These are phyloP conservation scores for Fusarium pilosicola DNA, from an alignment of 2,329 filamentous ascomycete genomes.

Conservation along the genomic window DNA sequence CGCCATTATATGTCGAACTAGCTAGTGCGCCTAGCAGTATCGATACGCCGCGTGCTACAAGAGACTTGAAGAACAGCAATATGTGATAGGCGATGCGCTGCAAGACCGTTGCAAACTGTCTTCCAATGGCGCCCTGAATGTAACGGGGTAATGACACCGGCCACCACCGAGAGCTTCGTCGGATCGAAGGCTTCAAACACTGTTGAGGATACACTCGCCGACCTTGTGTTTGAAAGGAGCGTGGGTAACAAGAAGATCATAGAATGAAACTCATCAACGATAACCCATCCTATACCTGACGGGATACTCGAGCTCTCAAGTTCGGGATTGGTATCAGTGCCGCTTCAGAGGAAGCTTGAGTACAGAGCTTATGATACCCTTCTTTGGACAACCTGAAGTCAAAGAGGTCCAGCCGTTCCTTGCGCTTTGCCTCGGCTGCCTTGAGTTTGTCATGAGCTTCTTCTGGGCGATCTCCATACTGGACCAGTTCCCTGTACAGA, in stretches of 20 bases:
- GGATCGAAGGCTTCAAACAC: background rate
- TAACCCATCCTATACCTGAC: too few species aligned
- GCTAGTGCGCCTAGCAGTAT: background rate
- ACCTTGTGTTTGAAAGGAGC: background rate
- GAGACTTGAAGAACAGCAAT: background rate
- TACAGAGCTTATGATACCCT: background rate
- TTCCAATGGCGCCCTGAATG: accelerated
- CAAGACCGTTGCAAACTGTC: background rate
- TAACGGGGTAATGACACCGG: too few species aligned
- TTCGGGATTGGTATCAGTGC: background rate
- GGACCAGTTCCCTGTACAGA: accelerated
- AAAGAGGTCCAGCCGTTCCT: background rate
- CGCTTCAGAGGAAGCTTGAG: background rate
- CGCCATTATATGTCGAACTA: too few species aligned
- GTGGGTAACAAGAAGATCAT: too few species aligned
- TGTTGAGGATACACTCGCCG: background rate
- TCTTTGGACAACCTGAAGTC: accelerated
- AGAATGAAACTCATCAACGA: too few species aligned
- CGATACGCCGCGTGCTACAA: background rate
- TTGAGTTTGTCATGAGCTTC: background rate
- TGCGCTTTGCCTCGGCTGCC: background rate
- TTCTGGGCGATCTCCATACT: background rate
- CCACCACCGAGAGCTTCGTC: background rate
- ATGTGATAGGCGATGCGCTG: too few species aligned
- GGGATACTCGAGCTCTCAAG: too few species aligned